Evolutionary conservation across 345 rosid genomes (phyloP).

Genomic region (Melastoma malabathricum): DNA sequence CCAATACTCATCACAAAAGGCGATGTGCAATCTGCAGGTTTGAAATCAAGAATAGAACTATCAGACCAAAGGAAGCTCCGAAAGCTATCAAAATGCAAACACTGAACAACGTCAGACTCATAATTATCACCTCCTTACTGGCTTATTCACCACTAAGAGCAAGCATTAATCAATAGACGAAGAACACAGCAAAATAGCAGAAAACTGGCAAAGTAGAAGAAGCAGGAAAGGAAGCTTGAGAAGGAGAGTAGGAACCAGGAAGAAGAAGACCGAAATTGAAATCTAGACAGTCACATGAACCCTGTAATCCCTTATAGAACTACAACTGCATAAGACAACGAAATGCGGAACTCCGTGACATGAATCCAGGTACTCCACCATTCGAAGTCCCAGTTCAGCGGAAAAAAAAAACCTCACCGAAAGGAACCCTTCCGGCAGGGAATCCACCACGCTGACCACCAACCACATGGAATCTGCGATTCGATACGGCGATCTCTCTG

Average conservation of each 20-base stretch:
- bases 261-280: no score
- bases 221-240: no score
- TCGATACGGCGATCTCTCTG: slow-evolving; percentile 10
- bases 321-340: no score
- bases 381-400: not conserved
- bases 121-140: no score
- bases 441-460: slow-evolving; percentile 1
- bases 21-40: slow-evolving; percentile 26
- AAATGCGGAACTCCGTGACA: not conserved
- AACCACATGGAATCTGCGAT: slow-evolving; percentile 10
- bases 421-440: slow-evolving; percentile 4
- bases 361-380: not conserved
- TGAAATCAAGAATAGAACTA: slow-evolving; percentile 2
- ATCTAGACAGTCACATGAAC: no score
- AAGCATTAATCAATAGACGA: no score
- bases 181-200: no score
- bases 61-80: slow-evolving; percentile 1
- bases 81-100: slow-evolving; percentile 1
- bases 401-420: slow-evolving; percentile 1
- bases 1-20: slow-evolving; percentile 32
- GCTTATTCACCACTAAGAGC: no score
- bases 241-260: no score
- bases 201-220: no score
- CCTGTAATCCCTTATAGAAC: no score
- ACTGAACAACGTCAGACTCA: not conserved